Conservation (phyloP, 2,329 filamentous ascomycete species). For the Nannizziopsis barbatae region DNA sequence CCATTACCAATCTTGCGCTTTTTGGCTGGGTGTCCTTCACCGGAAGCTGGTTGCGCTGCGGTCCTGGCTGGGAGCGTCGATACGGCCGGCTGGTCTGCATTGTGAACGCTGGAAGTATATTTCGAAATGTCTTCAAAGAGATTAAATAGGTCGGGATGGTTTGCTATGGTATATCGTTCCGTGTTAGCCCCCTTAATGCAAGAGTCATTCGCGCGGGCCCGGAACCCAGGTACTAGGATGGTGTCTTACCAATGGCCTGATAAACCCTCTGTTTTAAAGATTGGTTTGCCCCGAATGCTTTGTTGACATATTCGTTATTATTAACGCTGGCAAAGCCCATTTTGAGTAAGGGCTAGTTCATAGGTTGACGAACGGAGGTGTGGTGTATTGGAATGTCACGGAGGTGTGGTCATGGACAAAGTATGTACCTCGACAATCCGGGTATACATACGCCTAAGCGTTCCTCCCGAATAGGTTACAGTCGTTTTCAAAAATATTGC, state of each 20-base stretch:
- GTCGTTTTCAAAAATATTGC: too few species aligned
- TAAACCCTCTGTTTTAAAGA: slow-evolving; percentile 33
- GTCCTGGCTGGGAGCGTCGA: slow-evolving; percentile 3
- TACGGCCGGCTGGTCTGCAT: slow-evolving; percentile 10
- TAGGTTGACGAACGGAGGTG: not conserved
- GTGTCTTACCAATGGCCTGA: slow-evolving; percentile 33
- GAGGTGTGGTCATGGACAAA: not conserved
- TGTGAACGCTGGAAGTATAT: slow-evolving; percentile 33
- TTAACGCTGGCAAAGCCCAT: slow-evolving; percentile 32
- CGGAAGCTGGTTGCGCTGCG: slow-evolving; percentile 16
- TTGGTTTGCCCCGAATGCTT: slow-evolving; percentile 32
- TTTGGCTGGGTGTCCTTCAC: slow-evolving; percentile 33
- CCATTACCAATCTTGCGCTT: slow-evolving; percentile 42
- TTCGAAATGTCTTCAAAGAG: slow-evolving; percentile 42
- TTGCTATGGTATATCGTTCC: slow-evolving; percentile 12
- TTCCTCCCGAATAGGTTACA: too few species aligned
- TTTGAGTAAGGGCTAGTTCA: not conserved
- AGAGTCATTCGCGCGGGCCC: not conserved
- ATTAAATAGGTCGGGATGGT: slow-evolving; percentile 29
- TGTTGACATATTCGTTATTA: slow-evolving; percentile 25
- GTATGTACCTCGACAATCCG: not conserved
- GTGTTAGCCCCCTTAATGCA: not conserved
- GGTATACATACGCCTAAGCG: too few species aligned
- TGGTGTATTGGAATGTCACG: not conserved
- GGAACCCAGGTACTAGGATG: not conserved